A percentile compares a stretch with the other conserved stretches of the same genome.
Evolutionary conservation across 2,329 filamentous ascomycete species (phyloP).

Genomic region (Ascochyta rabiei): DNA sequence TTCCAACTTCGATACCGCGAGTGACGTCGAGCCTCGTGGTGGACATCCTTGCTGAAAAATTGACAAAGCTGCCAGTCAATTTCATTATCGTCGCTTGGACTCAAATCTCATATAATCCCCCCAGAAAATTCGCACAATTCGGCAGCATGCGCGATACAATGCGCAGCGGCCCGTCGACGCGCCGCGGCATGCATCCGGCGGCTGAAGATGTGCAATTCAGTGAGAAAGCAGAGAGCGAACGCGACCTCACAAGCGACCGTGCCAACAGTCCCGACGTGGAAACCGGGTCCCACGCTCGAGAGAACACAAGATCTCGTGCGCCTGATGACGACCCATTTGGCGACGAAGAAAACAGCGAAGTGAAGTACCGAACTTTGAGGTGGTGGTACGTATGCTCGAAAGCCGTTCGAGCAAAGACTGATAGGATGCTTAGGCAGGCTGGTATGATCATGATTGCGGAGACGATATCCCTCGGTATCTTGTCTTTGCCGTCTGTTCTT

Average conservation of each 20-base stretch:
- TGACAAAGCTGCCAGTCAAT: background rate
- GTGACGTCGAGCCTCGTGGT: slow-evolving; percentile 8
- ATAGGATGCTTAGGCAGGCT: slow-evolving; percentile 6
- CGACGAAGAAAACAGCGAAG: slow-evolving; percentile 42
- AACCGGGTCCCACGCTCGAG: background rate
- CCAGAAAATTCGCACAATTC: too few species aligned
- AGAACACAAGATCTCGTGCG: background rate
- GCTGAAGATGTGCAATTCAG: background rate
- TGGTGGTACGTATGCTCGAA: slow-evolving; percentile 49
- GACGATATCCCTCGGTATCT: slow-evolving; percentile 60
- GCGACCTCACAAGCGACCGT: slow-evolving; percentile 5
- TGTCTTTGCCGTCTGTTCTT: slow-evolving; percentile 60
- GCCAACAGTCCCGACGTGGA: slow-evolving; percentile 1
- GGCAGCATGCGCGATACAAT: slow-evolving; percentile 10
- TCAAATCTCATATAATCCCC: too few species aligned
- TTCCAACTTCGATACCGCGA: background rate
- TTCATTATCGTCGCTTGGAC: background rate
- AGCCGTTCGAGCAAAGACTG: slow-evolving; percentile 13
- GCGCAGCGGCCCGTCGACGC: slow-evolving; percentile 2
- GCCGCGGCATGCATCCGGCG: slow-evolving; percentile 12
- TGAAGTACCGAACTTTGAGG: slow-evolving; percentile 58
- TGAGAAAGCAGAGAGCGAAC: slow-evolving; percentile 4
- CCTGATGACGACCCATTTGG: slow-evolving; percentile 29
- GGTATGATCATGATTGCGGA: slow-evolving; percentile 59
- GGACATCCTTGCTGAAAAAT: background rate